These are phyloP conservation scores for Ophiocytium majus DNA, from an alignment of 352 stramenopile genomes.

Conservation along the genomic window DNA sequence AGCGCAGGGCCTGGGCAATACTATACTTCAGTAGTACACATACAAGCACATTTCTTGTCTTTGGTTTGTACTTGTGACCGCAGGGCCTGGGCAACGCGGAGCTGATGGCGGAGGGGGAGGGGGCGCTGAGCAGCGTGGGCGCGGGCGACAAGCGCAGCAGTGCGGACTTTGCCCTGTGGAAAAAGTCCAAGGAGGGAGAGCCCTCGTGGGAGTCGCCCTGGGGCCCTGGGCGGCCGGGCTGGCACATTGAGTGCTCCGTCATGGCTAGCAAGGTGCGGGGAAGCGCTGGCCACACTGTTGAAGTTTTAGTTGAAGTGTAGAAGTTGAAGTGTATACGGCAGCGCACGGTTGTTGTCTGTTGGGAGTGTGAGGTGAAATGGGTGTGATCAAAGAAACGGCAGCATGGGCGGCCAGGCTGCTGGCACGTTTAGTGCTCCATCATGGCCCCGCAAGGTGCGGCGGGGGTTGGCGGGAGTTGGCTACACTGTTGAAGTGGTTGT, in stretches of 20 bases:
- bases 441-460: no score
- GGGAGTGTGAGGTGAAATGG: no score
- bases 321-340: neutral
- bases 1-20: no score
- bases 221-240: slow-evolving; percentile 61
- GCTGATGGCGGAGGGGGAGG: slow-evolving; percentile 78
- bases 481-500: no score
- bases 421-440: no score
- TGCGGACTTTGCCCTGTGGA: slow-evolving; percentile 98
- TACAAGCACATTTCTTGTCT: no score
- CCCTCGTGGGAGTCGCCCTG: slow-evolving; percentile 74
- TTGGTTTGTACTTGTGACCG: no score
- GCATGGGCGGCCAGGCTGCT: no score
- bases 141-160: slow-evolving; percentile 80
- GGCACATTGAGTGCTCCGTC: slow-evolving; percentile 96
- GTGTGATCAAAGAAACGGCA: no score
- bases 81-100: slow-evolving; percentile 81
- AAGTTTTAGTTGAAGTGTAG: slow-evolving; percentile 2
- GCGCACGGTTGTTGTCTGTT: neutral
- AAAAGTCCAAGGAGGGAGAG: slow-evolving; percentile 69
- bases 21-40: no score
- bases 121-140: slow-evolving; percentile 60
- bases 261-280: slow-evolving; percentile 85
- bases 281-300: neutral
- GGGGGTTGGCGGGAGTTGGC: no score